Evolutionary conservation across 306 rosid species (phyloP).

Genomic region (Cajanus cajan): DNA sequence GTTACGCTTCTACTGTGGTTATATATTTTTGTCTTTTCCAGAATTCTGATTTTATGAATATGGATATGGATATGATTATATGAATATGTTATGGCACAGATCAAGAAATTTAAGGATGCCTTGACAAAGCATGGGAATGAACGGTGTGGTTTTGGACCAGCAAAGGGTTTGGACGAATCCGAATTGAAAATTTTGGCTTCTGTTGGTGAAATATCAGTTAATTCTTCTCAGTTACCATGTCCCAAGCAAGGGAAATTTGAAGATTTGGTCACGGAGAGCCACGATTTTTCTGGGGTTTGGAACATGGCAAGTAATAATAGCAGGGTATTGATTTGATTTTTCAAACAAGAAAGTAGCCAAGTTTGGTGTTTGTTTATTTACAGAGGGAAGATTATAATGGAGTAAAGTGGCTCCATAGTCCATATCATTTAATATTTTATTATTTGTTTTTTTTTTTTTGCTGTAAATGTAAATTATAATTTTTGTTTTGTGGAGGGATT

Average conservation of each 20-base stretch:
- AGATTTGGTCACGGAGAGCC: constrained; percentile 33
- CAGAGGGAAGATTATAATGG: constrained; percentile 3
- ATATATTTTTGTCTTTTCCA: not conserved
- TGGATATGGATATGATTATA: not conserved
- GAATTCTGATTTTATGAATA: not conserved
- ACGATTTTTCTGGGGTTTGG: constrained; percentile 40
- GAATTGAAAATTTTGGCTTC: constrained; percentile 56
- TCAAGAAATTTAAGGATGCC: constrained; percentile 84
- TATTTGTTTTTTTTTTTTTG: not conserved
- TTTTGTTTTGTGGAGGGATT: not conserved
- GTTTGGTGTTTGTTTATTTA: not conserved
- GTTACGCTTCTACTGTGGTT: not conserved
- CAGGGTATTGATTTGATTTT: constrained; percentile 23
- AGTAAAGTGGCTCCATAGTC: constrained; percentile 33
- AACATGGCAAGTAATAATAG: not conserved
- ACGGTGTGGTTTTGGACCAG: constrained; percentile 61
- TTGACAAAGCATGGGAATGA: constrained; percentile 61
- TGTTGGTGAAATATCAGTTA: constrained; percentile 41
- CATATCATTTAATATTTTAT: not conserved
- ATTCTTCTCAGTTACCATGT: constrained; percentile 19
- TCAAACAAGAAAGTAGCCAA: not conserved
- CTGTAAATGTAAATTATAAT: not conserved
- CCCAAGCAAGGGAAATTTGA: constrained; percentile 32
- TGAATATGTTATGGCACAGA: constrained; percentile 36
- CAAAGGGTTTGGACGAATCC: constrained; percentile 68